Percentiles rank a stretch among this genome's conserved stretches.
These are phyloP conservation scores for Pichia sp. DNA, from an alignment of 1,139 yeast species.

Conservation along the genomic window DNA sequence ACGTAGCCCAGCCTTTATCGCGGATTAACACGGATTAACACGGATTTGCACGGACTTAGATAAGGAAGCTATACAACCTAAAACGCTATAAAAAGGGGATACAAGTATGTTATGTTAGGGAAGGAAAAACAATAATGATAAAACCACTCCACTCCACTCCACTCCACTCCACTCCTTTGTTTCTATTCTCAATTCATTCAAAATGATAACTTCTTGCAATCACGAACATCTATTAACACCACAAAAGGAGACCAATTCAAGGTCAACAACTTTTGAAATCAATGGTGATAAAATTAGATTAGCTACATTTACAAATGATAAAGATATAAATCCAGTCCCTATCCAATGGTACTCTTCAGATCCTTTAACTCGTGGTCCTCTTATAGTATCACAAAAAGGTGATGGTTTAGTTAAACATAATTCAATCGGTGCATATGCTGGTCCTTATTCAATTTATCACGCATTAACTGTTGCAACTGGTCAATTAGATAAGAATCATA, in stretches of 20 bases:
- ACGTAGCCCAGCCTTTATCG: too few species aligned
- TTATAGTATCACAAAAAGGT: conserved; percentile 45
- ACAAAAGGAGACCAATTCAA: conserved; percentile 10
- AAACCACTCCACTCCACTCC: too few species aligned
- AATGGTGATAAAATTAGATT: conserved; percentile 33
- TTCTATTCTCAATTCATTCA: too few species aligned
- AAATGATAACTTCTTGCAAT: conserved; percentile 4
- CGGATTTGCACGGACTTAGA: background rate
- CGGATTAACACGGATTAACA: background rate
- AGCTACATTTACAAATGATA: conserved; percentile 46
- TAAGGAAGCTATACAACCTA: background rate
- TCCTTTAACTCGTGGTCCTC: conserved; percentile 46
- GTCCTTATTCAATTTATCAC: conserved; percentile 53
- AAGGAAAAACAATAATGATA: too few species aligned
- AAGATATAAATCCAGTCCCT: conserved; percentile 39
- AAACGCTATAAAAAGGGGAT: too few species aligned
- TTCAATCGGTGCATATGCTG: conserved; percentile 55
- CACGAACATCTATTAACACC: background rate
- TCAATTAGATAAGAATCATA: conserved; percentile 42
- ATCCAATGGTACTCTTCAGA: conserved; percentile 45
- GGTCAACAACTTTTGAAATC: conserved; percentile 22
- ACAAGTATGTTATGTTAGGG: too few species aligned
- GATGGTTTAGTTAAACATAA: conserved; percentile 41
- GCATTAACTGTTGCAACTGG: conserved; percentile 53
- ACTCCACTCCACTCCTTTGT: too few species aligned